Evolutionary conservation across 148 eudicot species (phyloP).

Genomic region (Heliamphora exappendiculata): DNA sequence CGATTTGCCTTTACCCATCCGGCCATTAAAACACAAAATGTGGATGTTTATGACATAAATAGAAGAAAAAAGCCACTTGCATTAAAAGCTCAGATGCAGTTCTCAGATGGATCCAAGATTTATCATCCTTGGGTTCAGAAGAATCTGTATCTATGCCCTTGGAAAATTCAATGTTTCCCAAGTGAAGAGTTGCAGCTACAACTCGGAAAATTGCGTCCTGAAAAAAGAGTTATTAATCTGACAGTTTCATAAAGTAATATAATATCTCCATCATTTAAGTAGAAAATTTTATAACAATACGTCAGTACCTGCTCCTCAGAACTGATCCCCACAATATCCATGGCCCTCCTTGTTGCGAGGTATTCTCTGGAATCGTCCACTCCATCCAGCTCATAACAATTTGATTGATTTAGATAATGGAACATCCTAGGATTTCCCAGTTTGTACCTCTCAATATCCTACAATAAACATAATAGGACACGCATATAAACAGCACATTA

Average conservation of each 20-base stretch:
- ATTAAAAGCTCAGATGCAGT: constrained; percentile 76
- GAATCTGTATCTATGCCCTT: constrained; percentile 76
- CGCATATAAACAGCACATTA: background rate
- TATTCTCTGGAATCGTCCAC: constrained; percentile 77
- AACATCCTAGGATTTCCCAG: constrained; percentile 67
- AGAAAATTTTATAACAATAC: background rate
- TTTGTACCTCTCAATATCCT: constrained; percentile 71
- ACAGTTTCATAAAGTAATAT: background rate
- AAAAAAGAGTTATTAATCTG: constrained; percentile 9
- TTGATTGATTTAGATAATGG: constrained; percentile 88
- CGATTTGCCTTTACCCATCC: background rate
- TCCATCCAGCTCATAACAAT: constrained; percentile 64
- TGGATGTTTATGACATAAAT: background rate
- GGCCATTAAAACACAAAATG: background rate
- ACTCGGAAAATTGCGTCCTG: constrained; percentile 96
- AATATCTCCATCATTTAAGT: background rate
- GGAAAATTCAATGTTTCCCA: constrained; percentile 81
- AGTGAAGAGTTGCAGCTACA: constrained; percentile 89
- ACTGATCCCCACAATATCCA: constrained; percentile 84
- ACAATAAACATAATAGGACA: constrained; percentile 10
- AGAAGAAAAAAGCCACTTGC: constrained; percentile 28
- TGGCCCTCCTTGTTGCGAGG: constrained; percentile 76
- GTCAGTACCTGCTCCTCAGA: constrained; percentile 69
- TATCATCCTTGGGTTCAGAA: constrained; percentile 78
- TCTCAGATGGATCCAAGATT: constrained; percentile 67